phyloP scores from a whole-genome alignment of 2,329 filamentous ascomycete genomes.

The Cordyceps militaris region DNA sequence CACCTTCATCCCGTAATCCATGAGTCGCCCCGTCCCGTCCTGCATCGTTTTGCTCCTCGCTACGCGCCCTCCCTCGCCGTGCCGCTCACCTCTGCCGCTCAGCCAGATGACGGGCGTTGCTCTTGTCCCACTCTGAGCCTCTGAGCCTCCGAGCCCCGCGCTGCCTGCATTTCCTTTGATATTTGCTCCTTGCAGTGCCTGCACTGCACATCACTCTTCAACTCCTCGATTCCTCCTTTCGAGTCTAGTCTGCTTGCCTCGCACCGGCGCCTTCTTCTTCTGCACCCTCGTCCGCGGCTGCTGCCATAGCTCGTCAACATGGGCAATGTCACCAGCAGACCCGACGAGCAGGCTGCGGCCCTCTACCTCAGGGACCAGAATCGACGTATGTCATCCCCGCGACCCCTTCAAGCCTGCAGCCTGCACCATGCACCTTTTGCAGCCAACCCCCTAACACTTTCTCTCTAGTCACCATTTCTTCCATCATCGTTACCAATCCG shows the following conservation, averaged over 20 bases:
- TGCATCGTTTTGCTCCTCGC: slow-evolving; percentile 16
- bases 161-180: slow-evolving; percentile 14
- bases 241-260: not conserved
- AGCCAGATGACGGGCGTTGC: slow-evolving; percentile 20
- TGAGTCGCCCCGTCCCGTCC: slow-evolving; percentile 1
- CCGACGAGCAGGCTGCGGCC: slow-evolving; percentile 65
- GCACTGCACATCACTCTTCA: not conserved
- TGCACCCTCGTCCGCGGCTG: slow-evolving; percentile 1
- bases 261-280: not conserved
- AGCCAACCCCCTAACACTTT: not conserved
- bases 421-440: not conserved
- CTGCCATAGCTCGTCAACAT: slow-evolving; percentile 47
- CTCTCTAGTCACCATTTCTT: slow-evolving; percentile 72
- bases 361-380: slow-evolving; percentile 88
- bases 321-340: slow-evolving; percentile 86
- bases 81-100: slow-evolving; percentile 10
- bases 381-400: slow-evolving; percentile 58
- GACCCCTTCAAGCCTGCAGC: slow-evolving; percentile 13
- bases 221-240: not conserved
- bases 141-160: slow-evolving; percentile 19
- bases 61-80: slow-evolving; percentile 13
- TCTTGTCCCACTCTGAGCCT: slow-evolving; percentile 19
- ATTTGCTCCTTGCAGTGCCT: not conserved
- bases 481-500: slow-evolving; percentile 72
- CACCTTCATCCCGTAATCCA: slow-evolving; percentile 1